Evolutionary conservation across 257 asterid species (phyloP).

Genomic region (Fraxinus excelsior): DNA sequence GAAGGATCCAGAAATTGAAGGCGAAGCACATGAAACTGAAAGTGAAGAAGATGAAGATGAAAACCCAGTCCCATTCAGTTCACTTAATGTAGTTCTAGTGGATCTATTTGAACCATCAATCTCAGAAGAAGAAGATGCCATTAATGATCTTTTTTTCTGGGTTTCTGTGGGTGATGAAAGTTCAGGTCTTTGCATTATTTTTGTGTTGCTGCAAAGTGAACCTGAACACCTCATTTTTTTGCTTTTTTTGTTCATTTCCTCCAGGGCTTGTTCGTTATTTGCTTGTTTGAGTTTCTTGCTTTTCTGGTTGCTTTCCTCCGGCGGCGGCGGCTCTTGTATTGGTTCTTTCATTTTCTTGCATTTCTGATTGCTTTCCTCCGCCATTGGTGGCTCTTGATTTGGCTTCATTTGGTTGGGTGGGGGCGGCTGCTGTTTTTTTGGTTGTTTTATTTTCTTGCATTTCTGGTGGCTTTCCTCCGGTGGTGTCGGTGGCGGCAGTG

Average conservation of each 20-base stretch:
- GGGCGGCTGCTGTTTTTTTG: constrained; percentile 1
- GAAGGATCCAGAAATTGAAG: constrained; percentile 54
- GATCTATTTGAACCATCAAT: constrained; percentile 41
- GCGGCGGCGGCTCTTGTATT: constrained; percentile 7
- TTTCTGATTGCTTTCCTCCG: constrained; percentile 16
- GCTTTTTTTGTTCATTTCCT: constrained; percentile 38
- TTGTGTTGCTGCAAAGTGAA: constrained; percentile 84
- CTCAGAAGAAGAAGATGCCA: constrained; percentile 26
- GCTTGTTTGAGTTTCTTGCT: constrained; percentile 17
- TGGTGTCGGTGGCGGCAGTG: not conserved
- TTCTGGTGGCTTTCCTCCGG: constrained; percentile 10
- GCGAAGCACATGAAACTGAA: constrained; percentile 34
- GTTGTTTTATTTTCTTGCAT: constrained; percentile 20
- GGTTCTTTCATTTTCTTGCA: constrained; percentile 11
- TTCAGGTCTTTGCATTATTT: constrained; percentile 73
- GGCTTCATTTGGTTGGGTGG: constrained; percentile 22
- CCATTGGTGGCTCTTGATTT: constrained; percentile 11
- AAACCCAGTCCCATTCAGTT: constrained; percentile 22
- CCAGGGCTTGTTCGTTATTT: constrained; percentile 30
- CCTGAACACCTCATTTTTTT: constrained; percentile 82
- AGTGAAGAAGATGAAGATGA: constrained; percentile 36
- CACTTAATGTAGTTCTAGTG: constrained; percentile 26
- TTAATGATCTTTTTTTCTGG: constrained; percentile 31
- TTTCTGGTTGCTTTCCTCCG: constrained; percentile 11
- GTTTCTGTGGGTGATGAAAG: constrained; percentile 36